Conservation (phyloP, 2,329 filamentous ascomycete species). For the Albophoma yamanashiensis region DNA sequence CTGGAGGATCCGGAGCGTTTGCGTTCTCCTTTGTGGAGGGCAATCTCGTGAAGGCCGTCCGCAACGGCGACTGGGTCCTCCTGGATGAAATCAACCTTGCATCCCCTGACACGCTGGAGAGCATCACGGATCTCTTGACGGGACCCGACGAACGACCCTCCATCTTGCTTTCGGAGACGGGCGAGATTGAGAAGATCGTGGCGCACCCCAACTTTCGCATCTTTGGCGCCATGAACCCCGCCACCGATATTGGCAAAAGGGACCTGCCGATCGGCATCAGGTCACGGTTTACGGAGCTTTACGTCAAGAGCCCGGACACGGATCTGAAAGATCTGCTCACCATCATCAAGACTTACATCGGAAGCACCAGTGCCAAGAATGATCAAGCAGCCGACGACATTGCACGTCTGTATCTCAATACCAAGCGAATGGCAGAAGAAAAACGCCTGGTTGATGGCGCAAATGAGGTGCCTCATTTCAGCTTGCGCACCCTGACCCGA, state of each 20-base stretch:
- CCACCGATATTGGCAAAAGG: constrained; percentile 92
- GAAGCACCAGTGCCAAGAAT: constrained; percentile 58
- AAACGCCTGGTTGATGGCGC: constrained; percentile 83
- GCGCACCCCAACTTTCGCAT: constrained; percentile 91
- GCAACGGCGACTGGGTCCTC: constrained; percentile 94
- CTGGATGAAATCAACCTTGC: constrained; percentile 96
- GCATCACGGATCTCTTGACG: constrained; percentile 78
- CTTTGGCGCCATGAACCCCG: constrained; percentile 98
- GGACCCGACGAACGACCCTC: constrained; percentile 65
- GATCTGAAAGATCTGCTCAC: constrained; percentile 77
- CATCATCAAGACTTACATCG: constrained; percentile 83
- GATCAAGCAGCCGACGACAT: constrained; percentile 70
- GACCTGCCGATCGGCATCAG: constrained; percentile 82
- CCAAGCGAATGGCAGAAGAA: constrained; percentile 68
- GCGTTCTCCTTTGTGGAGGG: constrained; percentile 95
- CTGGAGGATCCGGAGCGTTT: constrained; percentile 63
- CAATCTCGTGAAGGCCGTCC: constrained; percentile 88
- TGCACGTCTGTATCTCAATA: constrained; percentile 77
- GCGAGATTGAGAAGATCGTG: constrained; percentile 79
- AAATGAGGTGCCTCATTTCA: constrained; percentile 94
- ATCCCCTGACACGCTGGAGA: constrained; percentile 87
- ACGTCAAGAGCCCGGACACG: constrained; percentile 81
- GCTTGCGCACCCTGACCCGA: constrained; percentile 83
- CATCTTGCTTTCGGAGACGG: constrained; percentile 83
- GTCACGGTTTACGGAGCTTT: constrained; percentile 91